A percentile compares a stretch with the other conserved stretches of the same genome.
These are phyloP conservation scores for Pichia californica DNA, from an alignment of 805 yeast species.

Conservation along the genomic window DNA sequence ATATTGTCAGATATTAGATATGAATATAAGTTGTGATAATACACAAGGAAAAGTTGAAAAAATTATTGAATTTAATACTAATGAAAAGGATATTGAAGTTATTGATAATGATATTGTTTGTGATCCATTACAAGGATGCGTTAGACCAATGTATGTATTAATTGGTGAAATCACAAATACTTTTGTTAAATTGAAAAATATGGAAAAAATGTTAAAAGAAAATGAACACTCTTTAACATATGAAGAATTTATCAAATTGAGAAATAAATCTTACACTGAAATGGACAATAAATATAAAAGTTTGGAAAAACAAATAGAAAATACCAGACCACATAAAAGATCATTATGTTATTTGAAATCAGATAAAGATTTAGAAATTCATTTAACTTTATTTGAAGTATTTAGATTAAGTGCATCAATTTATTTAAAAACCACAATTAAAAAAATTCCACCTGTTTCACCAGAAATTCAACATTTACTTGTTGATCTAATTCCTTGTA, in stretches of 20 bases:
- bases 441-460: slow-evolving; percentile 16
- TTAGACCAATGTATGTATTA: slow-evolving; percentile 30
- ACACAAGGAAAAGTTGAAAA: not conserved
- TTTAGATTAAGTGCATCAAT: slow-evolving; percentile 20
- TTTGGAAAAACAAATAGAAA: slow-evolving; percentile 11
- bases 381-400: slow-evolving; percentile 30
- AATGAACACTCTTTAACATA: not conserved
- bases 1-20: slow-evolving; percentile 25
- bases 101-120: slow-evolving; percentile 14
- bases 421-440: slow-evolving; percentile 16
- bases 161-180: slow-evolving; percentile 33
- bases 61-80: not conserved
- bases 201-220: not conserved
- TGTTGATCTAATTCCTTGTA: slow-evolving; percentile 13
- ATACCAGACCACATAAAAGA: slow-evolving; percentile 15
- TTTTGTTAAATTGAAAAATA: slow-evolving; percentile 8
- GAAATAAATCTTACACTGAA: slow-evolving; percentile 4
- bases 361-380: slow-evolving; percentile 25
- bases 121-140: slow-evolving; percentile 38
- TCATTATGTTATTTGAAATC: slow-evolving; percentile 14
- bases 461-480: slow-evolving; percentile 18
- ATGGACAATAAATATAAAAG: slow-evolving; percentile 10
- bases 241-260: not conserved
- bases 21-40: too few relatives aligned
- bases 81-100: not conserved